Evolutionary conservation across 2,329 filamentous ascomycete genomes (phyloP).

Genomic region (Botrytis pseudocinerea): DNA sequence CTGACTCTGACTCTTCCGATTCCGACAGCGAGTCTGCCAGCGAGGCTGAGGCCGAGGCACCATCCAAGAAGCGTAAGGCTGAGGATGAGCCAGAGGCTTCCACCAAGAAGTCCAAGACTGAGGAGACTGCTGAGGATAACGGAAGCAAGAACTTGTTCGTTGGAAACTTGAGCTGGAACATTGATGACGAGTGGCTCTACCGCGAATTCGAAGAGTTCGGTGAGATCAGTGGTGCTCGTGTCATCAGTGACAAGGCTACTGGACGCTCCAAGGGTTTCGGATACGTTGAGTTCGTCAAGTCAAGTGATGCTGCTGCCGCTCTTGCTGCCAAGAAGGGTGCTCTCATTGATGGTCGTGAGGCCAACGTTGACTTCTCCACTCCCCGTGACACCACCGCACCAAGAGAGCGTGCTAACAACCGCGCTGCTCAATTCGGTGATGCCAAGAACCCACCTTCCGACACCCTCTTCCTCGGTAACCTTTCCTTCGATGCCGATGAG

Average conservation of each 20-base stretch:
- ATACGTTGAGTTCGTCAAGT: slow-evolving; percentile 68
- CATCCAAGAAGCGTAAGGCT: slow-evolving; percentile 62
- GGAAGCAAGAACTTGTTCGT: slow-evolving; percentile 66
- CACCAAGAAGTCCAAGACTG: slow-evolving; percentile 56
- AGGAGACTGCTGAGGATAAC: slow-evolving; percentile 43
- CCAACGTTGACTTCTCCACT: slow-evolving; percentile 71
- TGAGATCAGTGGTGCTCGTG: slow-evolving; percentile 61
- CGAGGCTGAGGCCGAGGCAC: slow-evolving; percentile 40
- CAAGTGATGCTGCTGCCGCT: slow-evolving; percentile 62
- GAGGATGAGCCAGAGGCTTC: slow-evolving; percentile 47
- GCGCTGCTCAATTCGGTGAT: slow-evolving; percentile 61
- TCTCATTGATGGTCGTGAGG: slow-evolving; percentile 64
- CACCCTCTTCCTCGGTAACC: slow-evolving; percentile 72
- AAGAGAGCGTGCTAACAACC: slow-evolving; percentile 52
- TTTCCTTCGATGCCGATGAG: slow-evolving; percentile 68
- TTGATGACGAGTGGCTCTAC: slow-evolving; percentile 71
- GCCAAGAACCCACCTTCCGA: slow-evolving; percentile 62
- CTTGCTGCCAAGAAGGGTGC: slow-evolving; percentile 63
- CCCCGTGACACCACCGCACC: slow-evolving; percentile 54
- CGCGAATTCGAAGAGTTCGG: slow-evolving; percentile 69
- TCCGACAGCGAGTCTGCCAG: slow-evolving; percentile 26
- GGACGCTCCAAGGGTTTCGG: slow-evolving; percentile 73
- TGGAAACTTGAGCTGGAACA: slow-evolving; percentile 73
- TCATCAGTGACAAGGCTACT: slow-evolving; percentile 66
- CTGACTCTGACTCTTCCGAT: slow-evolving; percentile 31